Conservation (phyloP, 179 eudicot genomes). For the Drosera spatulata region DNA sequence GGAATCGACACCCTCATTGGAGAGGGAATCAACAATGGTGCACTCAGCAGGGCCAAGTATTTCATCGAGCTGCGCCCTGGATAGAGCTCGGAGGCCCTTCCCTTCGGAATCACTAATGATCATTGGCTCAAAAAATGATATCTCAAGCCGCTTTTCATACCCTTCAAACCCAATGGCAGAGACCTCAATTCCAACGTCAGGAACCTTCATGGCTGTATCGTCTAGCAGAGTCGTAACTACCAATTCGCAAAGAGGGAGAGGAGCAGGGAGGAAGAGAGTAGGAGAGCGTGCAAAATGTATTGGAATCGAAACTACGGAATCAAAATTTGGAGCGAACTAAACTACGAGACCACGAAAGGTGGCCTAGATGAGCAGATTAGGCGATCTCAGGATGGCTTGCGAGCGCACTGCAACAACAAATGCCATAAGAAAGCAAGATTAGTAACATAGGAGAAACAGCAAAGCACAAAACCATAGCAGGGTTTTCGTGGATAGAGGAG, state of each 20-base stretch:
- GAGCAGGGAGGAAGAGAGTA: conserved; percentile 28
- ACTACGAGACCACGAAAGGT: conserved; percentile 19
- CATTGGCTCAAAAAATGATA: conserved; percentile 56
- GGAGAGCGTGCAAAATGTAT: conserved; percentile 11
- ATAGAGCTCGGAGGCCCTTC: conserved; percentile 13
- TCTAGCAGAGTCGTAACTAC: conserved; percentile 4
- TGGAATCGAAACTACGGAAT: conserved; percentile 10
- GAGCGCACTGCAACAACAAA: conserved; percentile 74
- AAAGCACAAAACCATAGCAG: not conserved
- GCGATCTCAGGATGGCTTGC: conserved; percentile 92
- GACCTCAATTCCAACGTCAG: conserved; percentile 19
- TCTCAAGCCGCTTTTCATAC: conserved; percentile 44
- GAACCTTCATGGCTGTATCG: conserved; percentile 30
- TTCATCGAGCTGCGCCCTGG: conserved; percentile 61
- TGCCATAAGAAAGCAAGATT: not conserved
- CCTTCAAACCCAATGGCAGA: conserved; percentile 57
- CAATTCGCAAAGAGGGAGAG: conserved; percentile 22
- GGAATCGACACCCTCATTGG: too few relatives aligned
- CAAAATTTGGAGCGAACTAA: conserved; percentile 11
- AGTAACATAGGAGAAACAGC: not conserved
- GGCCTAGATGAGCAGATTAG: conserved; percentile 10
- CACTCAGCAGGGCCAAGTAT: conserved; percentile 70
- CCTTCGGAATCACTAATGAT: conserved; percentile 46
- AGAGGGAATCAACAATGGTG: not conserved
- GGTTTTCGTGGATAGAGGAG: not conserved